Base-by-base conservation (phyloP, 192 early-diverging fungal genomes). In the Coemansia sp. region DNA sequence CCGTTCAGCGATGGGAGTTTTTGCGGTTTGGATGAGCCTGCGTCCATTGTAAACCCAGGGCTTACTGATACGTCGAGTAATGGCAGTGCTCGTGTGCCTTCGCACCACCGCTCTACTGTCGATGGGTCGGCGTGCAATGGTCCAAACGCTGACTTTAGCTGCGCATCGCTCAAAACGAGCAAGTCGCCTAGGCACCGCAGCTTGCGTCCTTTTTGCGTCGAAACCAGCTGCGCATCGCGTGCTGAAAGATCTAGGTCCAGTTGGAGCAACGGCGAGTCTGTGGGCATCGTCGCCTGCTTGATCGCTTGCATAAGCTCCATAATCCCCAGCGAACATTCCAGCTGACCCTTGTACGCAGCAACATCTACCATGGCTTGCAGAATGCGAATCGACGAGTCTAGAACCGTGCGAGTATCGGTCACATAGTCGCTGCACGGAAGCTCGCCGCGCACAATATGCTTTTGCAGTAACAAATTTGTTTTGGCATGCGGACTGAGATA, bases 291-390 rank as follows among this genome's bases (percentile, higher is more conserved):
- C 1, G 90, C 95, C 75, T 96, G 95, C 79, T 98, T 98, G 64
- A 98, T 84, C 41, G 90, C 91, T 82, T 99, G 95, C 60, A 95
- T 76, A 60, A 95, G 81, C 53, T 85, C 83, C 87, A 98, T 94
- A 15, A 89, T 77, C 1, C 88, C 89, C 53, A 94, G 53, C 38
- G 85, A 76, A 0, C 87, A 87, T 3, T 59, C 62, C 53, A 93
- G 52, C 39, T 85, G 84, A 0, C 93, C 96, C 61, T 85, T 74
- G 45, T 76, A 82, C 49, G 87, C 86, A 2, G 90, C 92, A 21
- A 94, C 84, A 71, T 97, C 95, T 49, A 97, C 87, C 94, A 97
- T 95, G 19, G 97, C 96, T 83, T 93, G 90, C 64, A 92, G 75
- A 25, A 99, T 87, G 64, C 96, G 94, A 49, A 98, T 89, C 29